These are phyloP conservation scores for Candida sonorensis DNA, from an alignment of 805 yeast species.

Conservation along the genomic window DNA sequence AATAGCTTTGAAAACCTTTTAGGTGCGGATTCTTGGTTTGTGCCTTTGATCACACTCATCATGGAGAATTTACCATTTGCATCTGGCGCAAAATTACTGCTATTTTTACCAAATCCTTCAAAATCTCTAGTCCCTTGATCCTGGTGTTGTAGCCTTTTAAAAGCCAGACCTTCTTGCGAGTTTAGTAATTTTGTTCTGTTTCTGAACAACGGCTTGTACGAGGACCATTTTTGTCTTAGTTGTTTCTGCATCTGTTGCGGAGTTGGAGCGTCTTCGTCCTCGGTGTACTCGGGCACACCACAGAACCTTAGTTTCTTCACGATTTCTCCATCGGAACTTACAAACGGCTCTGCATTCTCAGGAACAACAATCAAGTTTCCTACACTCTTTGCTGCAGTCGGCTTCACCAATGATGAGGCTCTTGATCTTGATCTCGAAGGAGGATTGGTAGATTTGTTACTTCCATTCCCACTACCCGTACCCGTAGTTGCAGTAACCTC, in stretches of 20 bases:
- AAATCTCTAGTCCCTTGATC: constrained; percentile 6
- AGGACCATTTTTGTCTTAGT: constrained; percentile 28
- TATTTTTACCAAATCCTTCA: constrained; percentile 18
- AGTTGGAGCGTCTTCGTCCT: constrained; percentile 51
- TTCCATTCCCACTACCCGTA: neutral
- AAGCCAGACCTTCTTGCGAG: constrained; percentile 32
- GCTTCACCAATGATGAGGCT: constrained; percentile 17
- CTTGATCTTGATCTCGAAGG: constrained; percentile 9
- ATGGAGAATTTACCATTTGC: constrained; percentile 23
- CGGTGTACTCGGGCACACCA: constrained; percentile 45
- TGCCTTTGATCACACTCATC: constrained; percentile 22
- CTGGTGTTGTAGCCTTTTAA: constrained; percentile 20
- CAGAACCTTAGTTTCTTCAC: constrained; percentile 43
- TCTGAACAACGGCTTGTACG: constrained; percentile 25
- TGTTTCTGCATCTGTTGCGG: constrained; percentile 29
- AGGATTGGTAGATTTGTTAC: neutral
- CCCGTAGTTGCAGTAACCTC: neutral
- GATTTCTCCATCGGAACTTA: constrained; percentile 13
- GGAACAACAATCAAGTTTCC: constrained; percentile 21
- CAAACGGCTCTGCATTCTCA: constrained; percentile 8
- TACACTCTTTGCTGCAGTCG: constrained; percentile 3
- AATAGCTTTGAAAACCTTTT: constrained; percentile 22
- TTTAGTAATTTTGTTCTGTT: constrained; percentile 25
- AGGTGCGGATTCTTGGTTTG: constrained; percentile 4
- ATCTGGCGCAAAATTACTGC: constrained; percentile 14